Base-by-base conservation (phyloP, 163 green algal species). In the Picocystis sp. region DNA sequence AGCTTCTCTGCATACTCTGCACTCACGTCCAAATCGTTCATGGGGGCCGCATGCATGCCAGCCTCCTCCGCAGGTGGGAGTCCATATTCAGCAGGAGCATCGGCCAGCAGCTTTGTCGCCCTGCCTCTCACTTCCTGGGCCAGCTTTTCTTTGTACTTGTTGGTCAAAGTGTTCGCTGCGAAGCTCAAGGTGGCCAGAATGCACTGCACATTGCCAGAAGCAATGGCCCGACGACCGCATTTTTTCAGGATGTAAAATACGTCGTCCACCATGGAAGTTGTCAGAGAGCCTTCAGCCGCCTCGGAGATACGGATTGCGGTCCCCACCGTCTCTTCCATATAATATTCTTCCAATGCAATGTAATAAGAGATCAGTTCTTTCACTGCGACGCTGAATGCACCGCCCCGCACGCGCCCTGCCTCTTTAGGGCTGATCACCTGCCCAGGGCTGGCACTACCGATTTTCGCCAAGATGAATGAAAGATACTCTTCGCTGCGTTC, bases 201-300 rank as follows among this genome's bases (percentile, higher is more conserved):
- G 38, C 65, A 78, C 47, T 84, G 80, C 35, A 80, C 70, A 52
- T 69, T 81, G 49, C 62, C 68, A 0, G 75, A 87, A 15, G 76
- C 68, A 21, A 95, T 67, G 2, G 80, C 83, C 6, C 87, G 72
- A 15, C 66, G 64, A 22, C 68, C 73, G 44, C 73, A 85, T 64
- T 86, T 89, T 25, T 83, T 68, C 35, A 94, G 73, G 33, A 97
- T 84, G 77, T 83, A 97, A 61, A 97, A 95, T 0, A 80, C 72
- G 53, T 97, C 87, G 61, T 97, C 87, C 55, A 97, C 87, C 69
- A 93, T 80, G 48, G 55, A 79, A 42, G 57, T 80, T 35, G 81
- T 93, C 22, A 90, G 57, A 12, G 61, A 55, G 21, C 75, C 84
- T 1, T 66, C 35, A 9, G 71, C 13, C 47, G 76, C 70, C 61